phyloP scores from a whole-genome alignment of 139 green algal species.

The Chlorokybus atmophyticus region DNA sequence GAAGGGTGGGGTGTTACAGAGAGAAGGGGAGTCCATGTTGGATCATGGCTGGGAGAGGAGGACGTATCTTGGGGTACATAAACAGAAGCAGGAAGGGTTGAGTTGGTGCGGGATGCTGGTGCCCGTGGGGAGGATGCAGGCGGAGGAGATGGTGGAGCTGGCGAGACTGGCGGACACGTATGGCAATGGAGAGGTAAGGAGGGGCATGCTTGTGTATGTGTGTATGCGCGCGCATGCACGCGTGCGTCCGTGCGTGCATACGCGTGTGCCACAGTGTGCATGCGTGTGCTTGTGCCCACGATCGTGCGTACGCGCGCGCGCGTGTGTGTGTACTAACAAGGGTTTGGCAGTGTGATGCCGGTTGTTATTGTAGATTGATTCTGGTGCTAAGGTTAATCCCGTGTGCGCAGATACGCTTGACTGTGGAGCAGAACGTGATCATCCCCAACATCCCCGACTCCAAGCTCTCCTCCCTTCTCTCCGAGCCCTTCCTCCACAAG shows the following conservation, averaged over 20 bases:
- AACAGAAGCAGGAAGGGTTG: slow-evolving; percentile 73
- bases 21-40: slow-evolving; percentile 17
- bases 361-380: too few relatives aligned
- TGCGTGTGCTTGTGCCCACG: too few relatives aligned
- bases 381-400: too few relatives aligned
- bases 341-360: too few relatives aligned
- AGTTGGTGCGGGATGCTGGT: slow-evolving; percentile 61
- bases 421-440: slow-evolving; percentile 90
- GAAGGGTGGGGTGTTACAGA: slow-evolving; percentile 30
- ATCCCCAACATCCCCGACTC: slow-evolving; percentile 72
- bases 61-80: slow-evolving; percentile 67
- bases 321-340: too few relatives aligned
- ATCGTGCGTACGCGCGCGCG: too few relatives aligned
- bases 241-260: too few relatives aligned
- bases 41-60: slow-evolving; percentile 19
- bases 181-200: slow-evolving; percentile 72
- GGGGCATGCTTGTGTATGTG: too few relatives aligned
- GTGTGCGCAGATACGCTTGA: too few relatives aligned
- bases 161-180: slow-evolving; percentile 59
- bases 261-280: too few relatives aligned
- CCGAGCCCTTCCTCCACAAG: slow-evolving; percentile 72
- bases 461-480: slow-evolving; percentile 63
- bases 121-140: slow-evolving; percentile 69
- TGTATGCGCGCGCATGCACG: too few relatives aligned
- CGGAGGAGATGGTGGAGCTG: slow-evolving; percentile 61